Evolutionary conservation across 108 stramenopile genomes (phyloP).

Genomic region (Poteriospumella lacustris): DNA sequence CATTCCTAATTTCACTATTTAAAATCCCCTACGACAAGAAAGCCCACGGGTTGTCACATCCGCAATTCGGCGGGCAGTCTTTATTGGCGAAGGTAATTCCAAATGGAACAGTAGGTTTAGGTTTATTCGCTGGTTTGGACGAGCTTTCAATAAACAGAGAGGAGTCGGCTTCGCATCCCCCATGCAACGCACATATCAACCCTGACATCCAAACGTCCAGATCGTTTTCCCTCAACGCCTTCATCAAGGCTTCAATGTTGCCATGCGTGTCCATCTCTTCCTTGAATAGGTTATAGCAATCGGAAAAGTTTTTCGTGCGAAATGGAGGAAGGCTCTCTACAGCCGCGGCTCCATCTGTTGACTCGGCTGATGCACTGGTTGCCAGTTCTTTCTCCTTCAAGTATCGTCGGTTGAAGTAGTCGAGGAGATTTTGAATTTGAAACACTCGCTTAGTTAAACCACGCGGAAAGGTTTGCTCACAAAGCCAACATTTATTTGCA

Average conservation of each 20-base stretch:
- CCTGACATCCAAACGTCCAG: constrained; percentile 11
- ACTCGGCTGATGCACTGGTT: not conserved
- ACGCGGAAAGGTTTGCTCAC: constrained; percentile 9
- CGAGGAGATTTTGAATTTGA: not conserved
- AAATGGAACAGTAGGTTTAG: no score
- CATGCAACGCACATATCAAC: not conserved
- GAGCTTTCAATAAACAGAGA: not conserved
- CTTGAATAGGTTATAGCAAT: not conserved
- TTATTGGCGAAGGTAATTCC: not conserved
- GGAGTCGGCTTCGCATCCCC: not conserved
- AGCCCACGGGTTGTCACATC: not conserved
- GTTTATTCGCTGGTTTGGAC: no score
- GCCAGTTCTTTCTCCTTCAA: not conserved
- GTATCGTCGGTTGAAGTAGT: not conserved
- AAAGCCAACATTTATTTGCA: constrained; percentile 9
- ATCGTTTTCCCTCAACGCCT: not conserved
- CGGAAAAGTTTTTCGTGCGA: not conserved
- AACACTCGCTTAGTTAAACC: not conserved
- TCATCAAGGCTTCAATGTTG: not conserved
- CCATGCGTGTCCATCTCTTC: not conserved
- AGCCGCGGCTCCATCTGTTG: not conserved
- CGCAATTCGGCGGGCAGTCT: not conserved
- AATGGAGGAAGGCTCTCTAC: not conserved
- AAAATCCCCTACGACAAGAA: not conserved
- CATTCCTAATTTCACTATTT: not conserved